Evolutionary conservation across 345 rosid genomes (phyloP), one percentile per base, ranked within the genome.

Genomic region (Abelmoschus esculentus): DNA sequence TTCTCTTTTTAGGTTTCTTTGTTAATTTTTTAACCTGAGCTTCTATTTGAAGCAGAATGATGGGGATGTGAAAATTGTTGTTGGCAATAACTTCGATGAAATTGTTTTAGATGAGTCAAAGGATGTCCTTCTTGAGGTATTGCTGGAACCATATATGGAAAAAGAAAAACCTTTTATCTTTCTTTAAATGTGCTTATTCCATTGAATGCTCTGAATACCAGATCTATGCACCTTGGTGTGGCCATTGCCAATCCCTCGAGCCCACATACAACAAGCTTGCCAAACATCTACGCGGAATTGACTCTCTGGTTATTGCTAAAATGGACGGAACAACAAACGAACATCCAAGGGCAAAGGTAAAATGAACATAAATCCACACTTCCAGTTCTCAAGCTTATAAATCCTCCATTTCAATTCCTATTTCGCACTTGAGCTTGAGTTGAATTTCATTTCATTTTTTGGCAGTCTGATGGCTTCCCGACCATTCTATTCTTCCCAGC

Each of bases 181-280:
- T 71, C 67, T 17, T 69, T 40, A 47, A 19, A 31, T 53, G 18
- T 15, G 69, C 50, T 74, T 40, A 72, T 26, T 66, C 36, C 18
- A 22, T 29, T 66, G 32, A 7, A 15, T 61, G 61, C 65, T 52
- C 69, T 56, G 17, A 61, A 63, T 76, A 31, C 72, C 80, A 95
- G 99, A 87, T 95, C 59, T 86, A 95, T 76, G 97, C 99, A 68
- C 97, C 98, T 59, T 92, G 99, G 99, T 95, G 99, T 73, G 99
- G 99, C 66, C 99, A 95, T 82, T 95, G 99, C 82, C 97, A 95
- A 84, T 72, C 98, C 34, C 81, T 95, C 31, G 99, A 95, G 80
- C 97, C 97, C 58, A 89, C 88, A 61, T 95, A 92, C 62, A 82
- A 86, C 91, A 95, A 95, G 75, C 97, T 95, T 78, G 99, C 91